phyloP scores from a whole-genome alignment of 805 yeast genomes.

The Blastobotrys robertii region DNA sequence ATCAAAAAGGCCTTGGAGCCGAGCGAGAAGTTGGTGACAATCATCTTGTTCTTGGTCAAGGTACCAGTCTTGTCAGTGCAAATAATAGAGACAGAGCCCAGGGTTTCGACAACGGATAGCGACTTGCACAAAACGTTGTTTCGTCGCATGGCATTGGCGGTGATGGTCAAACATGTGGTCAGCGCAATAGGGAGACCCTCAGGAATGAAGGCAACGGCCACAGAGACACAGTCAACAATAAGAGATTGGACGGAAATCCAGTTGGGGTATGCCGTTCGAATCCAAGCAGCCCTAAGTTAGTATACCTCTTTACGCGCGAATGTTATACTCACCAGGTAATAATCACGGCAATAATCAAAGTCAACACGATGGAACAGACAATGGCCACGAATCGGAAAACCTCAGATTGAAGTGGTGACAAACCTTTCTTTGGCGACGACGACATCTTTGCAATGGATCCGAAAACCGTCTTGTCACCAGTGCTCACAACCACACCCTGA shows the following conservation, averaged over 20 bases:
- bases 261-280: constrained; percentile 28
- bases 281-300: constrained; percentile 36
- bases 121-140: constrained; percentile 50
- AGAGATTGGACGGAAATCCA: constrained; percentile 38
- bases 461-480: constrained; percentile 91
- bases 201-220: constrained; percentile 49
- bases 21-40: constrained; percentile 38
- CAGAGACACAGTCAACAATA: constrained; percentile 39
- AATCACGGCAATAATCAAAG: constrained; percentile 80
- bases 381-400: constrained; percentile 27
- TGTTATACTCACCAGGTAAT: constrained; percentile 49
- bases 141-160: constrained; percentile 72
- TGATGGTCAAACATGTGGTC: constrained; percentile 97
- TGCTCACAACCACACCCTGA: constrained; percentile 85
- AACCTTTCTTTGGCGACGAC: constrained; percentile 30
- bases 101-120: constrained; percentile 80
- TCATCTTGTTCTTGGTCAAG: constrained; percentile 90
- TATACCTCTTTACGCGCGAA: constrained; percentile 9
- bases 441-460: constrained; percentile 93
- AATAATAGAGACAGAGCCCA: constrained; percentile 62
- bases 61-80: constrained; percentile 99
- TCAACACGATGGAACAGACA: constrained; percentile 69
- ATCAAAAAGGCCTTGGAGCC: constrained; percentile 31
- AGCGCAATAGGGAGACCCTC: constrained; percentile 98
- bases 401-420: constrained; percentile 36